Conservation (phyloP, 768 basidiomycete genomes). For the Mycena capillaripes region DNA sequence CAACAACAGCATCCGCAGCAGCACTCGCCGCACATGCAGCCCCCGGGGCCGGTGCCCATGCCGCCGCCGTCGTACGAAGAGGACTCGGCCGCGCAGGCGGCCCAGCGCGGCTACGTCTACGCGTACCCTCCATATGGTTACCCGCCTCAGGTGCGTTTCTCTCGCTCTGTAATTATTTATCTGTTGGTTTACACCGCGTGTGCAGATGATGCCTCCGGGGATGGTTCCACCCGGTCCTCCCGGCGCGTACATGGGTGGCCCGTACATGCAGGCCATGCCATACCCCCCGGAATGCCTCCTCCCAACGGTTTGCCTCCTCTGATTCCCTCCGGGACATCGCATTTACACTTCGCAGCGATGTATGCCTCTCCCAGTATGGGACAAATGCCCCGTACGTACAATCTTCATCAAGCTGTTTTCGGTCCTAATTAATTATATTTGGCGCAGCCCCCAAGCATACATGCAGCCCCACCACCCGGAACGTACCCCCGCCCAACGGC, state of each 20-base stretch:
- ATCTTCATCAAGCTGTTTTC: not conserved
- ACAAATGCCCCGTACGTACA: constrained; percentile 86
- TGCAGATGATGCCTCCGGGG: constrained; percentile 86
- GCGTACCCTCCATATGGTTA: constrained; percentile 84
- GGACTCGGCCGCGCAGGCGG: constrained; percentile 73
- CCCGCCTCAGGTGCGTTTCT: constrained; percentile 74
- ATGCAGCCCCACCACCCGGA: constrained; percentile 85
- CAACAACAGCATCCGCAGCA: constrained; percentile 63
- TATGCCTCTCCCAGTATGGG: constrained; percentile 86
- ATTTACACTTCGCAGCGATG: constrained; percentile 68
- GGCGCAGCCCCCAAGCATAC: constrained; percentile 75
- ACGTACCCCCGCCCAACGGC: constrained; percentile 86
- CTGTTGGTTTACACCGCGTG: constrained; percentile 13
- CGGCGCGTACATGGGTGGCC: constrained; percentile 82
- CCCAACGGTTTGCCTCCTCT: constrained; percentile 72
- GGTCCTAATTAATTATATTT: constrained; percentile 6
- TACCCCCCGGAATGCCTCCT: constrained; percentile 87
- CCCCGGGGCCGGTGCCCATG: constrained; percentile 76
- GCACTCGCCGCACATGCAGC: constrained; percentile 75
- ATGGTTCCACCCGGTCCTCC: constrained; percentile 86
- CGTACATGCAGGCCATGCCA: constrained; percentile 89
- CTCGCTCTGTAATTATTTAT: constrained; percentile 14
- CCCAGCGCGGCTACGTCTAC: constrained; percentile 76
- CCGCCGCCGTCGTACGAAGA: constrained; percentile 87
- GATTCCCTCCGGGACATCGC: constrained; percentile 3